Evolutionary conservation across 495 filamentous ascomycete genomes (phyloP).

Genomic region (Penicillium daleae): DNA sequence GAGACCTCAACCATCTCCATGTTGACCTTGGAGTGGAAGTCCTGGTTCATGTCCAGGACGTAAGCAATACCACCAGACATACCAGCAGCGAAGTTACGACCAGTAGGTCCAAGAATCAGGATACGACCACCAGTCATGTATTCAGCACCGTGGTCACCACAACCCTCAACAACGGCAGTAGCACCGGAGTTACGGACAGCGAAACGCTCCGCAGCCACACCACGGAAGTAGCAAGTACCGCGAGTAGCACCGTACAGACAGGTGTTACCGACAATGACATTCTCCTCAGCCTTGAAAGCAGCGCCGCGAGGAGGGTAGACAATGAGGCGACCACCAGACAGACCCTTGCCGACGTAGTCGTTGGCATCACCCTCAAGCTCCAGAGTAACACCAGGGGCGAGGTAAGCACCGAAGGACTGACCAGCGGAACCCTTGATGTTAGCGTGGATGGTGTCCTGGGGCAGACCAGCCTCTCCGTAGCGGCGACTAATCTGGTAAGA

Average conservation of each 20-base stretch:
- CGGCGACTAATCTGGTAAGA: constrained; percentile 96
- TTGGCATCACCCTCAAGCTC: constrained; percentile 98
- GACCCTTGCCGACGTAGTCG: constrained; percentile 97
- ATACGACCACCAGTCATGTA: constrained; percentile 99
- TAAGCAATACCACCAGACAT: constrained; percentile 99
- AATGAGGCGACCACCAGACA: constrained; percentile 94
- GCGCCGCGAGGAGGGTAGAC: constrained; percentile 94
- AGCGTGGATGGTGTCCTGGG: constrained; percentile 93
- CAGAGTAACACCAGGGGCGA: constrained; percentile 92
- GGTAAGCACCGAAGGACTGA: constrained; percentile 95
- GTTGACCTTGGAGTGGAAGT: constrained; percentile 96
- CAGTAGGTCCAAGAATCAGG: constrained; percentile 85
- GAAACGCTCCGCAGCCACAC: constrained; percentile 95
- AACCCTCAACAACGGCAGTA: constrained; percentile 94
- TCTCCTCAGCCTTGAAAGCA: constrained; percentile 97
- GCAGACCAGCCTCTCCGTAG: constrained; percentile 88
- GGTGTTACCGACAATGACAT: constrained; percentile 93
- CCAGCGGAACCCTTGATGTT: constrained; percentile 99
- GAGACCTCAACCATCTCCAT: constrained; percentile 98
- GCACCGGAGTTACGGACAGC: constrained; percentile 98
- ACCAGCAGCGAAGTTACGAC: constrained; percentile 99
- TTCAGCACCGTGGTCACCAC: constrained; percentile 97
- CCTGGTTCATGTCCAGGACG: constrained; percentile 86
- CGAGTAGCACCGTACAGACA: constrained; percentile 96
- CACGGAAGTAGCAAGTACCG: constrained; percentile 97